phyloP scores from a whole-genome alignment of 2,329 filamentous ascomycete genomes.

The Dactylellina leptospora region DNA sequence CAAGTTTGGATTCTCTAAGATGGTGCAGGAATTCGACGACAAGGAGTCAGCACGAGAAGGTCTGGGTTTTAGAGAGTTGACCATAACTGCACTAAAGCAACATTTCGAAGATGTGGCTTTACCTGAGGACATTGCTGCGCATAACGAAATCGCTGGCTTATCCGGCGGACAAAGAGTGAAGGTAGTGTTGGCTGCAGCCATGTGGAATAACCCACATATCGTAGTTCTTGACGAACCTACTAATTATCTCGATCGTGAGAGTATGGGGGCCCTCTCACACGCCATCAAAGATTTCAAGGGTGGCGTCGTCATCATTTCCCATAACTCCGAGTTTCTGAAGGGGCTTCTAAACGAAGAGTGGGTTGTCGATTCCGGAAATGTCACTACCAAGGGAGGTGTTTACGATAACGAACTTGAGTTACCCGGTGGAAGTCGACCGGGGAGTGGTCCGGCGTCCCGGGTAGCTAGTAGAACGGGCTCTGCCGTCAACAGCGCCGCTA shows the following conservation, averaged over 20 bases:
- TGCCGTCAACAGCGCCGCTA: constrained; percentile 80
- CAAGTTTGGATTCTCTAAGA: constrained; percentile 86
- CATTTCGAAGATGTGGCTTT: constrained; percentile 97
- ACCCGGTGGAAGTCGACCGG: constrained; percentile 64
- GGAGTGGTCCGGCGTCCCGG: constrained; percentile 65
- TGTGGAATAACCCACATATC: constrained; percentile 99
- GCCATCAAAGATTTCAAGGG: constrained; percentile 98
- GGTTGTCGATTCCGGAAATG: constrained; percentile 87
- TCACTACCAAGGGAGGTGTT: constrained; percentile 65
- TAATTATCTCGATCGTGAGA: constrained; percentile 98
- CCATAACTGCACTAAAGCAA: constrained; percentile 93
- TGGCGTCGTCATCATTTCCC: constrained; percentile 98
- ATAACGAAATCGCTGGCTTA: constrained; percentile 95
- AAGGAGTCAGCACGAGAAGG: constrained; percentile 98
- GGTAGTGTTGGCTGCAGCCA: constrained; percentile 92
- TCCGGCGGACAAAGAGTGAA: constrained; percentile 99
- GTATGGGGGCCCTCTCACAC: constrained; percentile 92
- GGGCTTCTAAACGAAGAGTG: constrained; percentile 96
- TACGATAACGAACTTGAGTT: constrained; percentile 37
- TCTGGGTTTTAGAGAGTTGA: constrained; percentile 91
- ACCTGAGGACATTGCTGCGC: constrained; percentile 97
- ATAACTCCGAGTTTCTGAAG: constrained; percentile 98
- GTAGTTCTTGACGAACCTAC: constrained; percentile 98
- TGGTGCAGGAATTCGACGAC: constrained; percentile 97
- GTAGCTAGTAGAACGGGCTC: constrained; percentile 67